A percentile compares a stretch with the other conserved stretches of the same genome.
Evolutionary conservation across 768 basidiomycete species (phyloP).

Genomic region (Antrodiella citrinella): DNA sequence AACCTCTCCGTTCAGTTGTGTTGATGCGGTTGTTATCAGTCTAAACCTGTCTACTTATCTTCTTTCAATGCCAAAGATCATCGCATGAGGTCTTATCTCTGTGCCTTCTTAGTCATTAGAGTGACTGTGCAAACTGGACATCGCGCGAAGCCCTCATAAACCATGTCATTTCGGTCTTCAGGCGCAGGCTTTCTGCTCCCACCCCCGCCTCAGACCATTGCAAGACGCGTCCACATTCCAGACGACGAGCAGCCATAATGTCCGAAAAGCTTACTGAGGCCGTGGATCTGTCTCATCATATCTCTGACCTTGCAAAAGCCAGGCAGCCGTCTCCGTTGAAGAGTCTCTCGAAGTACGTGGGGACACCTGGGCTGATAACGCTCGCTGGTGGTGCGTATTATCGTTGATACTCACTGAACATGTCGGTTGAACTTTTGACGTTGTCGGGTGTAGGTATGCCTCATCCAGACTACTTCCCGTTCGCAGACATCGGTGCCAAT

Average conservation of each 20-base stretch:
- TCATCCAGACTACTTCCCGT: constrained; percentile 62
- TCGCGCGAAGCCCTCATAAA: neutral
- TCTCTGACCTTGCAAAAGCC: constrained; percentile 46
- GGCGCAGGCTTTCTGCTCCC: neutral
- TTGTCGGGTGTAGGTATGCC: constrained; percentile 43
- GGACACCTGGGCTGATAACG: constrained; percentile 42
- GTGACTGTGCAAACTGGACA: neutral
- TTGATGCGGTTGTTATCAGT: too few species aligned
- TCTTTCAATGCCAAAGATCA: too few species aligned
- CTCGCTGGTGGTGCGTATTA: constrained; percentile 58
- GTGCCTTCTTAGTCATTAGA: neutral
- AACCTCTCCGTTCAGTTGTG: too few species aligned
- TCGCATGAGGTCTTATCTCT: neutral
- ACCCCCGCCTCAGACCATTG: constrained; percentile 1
- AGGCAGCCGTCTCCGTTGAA: constrained; percentile 55
- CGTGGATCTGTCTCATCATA: constrained; percentile 65
- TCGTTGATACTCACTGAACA: neutral
- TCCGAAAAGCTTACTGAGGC: constrained; percentile 35
- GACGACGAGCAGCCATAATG: constrained; percentile 19
- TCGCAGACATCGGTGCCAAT: constrained; percentile 50
- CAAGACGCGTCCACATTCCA: too few species aligned
- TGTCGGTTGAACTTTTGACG: too few species aligned
- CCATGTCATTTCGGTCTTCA: neutral
- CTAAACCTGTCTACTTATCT: too few species aligned
- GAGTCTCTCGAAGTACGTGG: constrained; percentile 52